Evolutionary conservation across 805 yeast species (phyloP), one percentile per base, ranked within the genome.

Genomic region (Sugiyamaella smithiae): DNA sequence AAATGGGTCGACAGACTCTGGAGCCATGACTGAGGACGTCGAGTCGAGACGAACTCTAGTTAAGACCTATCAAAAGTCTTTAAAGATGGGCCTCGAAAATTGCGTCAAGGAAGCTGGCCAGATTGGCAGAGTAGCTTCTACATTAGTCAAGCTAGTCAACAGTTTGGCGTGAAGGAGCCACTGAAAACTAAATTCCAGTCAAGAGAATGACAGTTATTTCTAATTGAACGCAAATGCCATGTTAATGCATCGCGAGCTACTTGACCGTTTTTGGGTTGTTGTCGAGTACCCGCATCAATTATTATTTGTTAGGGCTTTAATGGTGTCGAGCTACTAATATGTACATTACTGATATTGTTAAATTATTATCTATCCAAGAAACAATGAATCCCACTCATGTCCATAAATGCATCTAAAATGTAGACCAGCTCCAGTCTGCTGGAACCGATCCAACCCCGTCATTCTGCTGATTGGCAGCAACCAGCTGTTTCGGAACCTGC

Each of bases 351-450:
- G n/a, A n/a, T n/a, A n/a, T n/a, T n/a, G n/a, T n/a, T n/a, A n/a
- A n/a, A n/a, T n/a, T n/a, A n/a, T n/a, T n/a, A n/a, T n/a, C n/a
- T n/a, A n/a, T n/a, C n/a, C n/a, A n/a, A n/a, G n/a, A n/a, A n/a
- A n/a, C n/a, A n/a, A n/a, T n/a, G n/a, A n/a, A n/a, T n/a, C n/a
- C n/a, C n/a, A n/a, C n/a, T n/a, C n/a, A n/a, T n/a, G n/a, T n/a
- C n/a, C n/a, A n/a, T n/a, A n/a, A n/a, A n/a, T n/a, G n/a, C n/a
- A n/a, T n/a, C 40, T 68, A 83, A 57, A 83, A 83, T 16, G 88
- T 82, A 53, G 85, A 80, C 90, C 90, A 84, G 58, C 79, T 80
- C 89, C 89, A 84, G 62, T 84, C 85, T 14, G 84, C 87, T 11
- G 88, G 88, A 7, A 83, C 80, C 36, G 70, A 69, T 1, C 77